Evolutionary conservation across 257 asterid genomes (phyloP), one percentile per base, ranked within the genome.

Genomic region (Pogostemon cablin): DNA sequence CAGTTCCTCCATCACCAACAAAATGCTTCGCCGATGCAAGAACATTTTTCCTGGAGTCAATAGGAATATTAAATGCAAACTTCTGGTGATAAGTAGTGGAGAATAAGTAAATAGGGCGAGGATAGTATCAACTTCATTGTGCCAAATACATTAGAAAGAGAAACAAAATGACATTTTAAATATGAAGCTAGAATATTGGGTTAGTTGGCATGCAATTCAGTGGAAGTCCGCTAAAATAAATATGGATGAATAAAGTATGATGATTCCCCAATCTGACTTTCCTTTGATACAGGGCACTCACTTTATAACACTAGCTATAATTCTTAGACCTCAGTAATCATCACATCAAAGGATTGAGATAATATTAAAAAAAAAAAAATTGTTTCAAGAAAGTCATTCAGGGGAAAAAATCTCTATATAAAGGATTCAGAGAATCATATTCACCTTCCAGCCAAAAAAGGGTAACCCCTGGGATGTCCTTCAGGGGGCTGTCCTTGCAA

Each of bases 401-500:
- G 58, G 62, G 39, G 63, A 11, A 41, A 25, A n/a, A 59, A 32
- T 67, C 11, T 35, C 44, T 5, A 10, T 58, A 57, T 44, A 57
- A 48, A 12, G 40, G 38, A 10, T 48, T 11, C 69, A 69, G 34
- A 59, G 46, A 61, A 10, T 44, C 9, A 35, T 34, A 71, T 40
- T 59, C 76, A 92, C 98, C 96, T 89, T 77, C 97, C 98, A 64
- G 88, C 95, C 70, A 90, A 82, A 87, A 86, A 93, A 71, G 98
- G 98, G 44, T 93, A 93, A 84, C 97, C 97, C 65, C 67, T 72
- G 7, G 93, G 91, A 69, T 93, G 89, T 58, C 87, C 97, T 73
- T 86, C 86, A 63, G 98, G 98, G 65, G 97, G 96, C 82, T 76
- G 84, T 62, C 98, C 97, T 76, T 93, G 98, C 89, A 93, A 84